Base-by-base conservation (phyloP, 768 basidiomycete species). In the Hypsizygus marmoreus region DNA sequence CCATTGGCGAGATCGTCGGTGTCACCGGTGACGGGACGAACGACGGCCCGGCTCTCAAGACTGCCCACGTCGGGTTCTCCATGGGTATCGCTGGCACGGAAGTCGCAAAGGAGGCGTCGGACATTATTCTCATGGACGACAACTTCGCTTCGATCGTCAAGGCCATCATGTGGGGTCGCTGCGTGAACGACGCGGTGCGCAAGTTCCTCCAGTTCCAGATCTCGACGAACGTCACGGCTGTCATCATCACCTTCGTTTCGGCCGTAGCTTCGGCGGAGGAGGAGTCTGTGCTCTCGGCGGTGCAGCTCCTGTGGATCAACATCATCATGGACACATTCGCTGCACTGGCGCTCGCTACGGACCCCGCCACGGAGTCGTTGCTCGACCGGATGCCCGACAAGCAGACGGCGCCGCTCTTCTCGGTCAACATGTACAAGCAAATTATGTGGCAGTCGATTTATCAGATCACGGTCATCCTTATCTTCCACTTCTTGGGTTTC, bases 301-400 rank as follows among this genome's bases (percentile, higher is more conserved):
- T 99, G 1, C 97, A 99, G 63, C 71, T 99, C 4, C 81, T 99
- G 16, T 99, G 97, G 95, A 92, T 97, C 68, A 97, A 97, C 74
- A 87, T 98, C 51, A 95, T 95, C 65, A 95, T 95, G 94, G 95
- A 97, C 63, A 95, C 93, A 2, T 97, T 99, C 62, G 97, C 97
- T 45, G 97, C 97, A 19, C 83, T 98, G 40, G 97, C 97, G 10
- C 81, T 99, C 40, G 95, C 97, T 13, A 98, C 97, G 19, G 97
- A 98, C 65, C 95, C 94, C 7, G 95, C 97, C 1, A 82, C 86
- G 1, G 84, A 84, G 36, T 64, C 73, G 4, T 78, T 91, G 25
- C 81, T 99, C 33, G 76, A 97, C 44, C 85, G 95, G 59, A 88
- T 90, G 64, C 97, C 97, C 3, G 94, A 97, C 66, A 83, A 80